Base-by-base conservation (phyloP, 1,284 basidiomycete genomes). In the Pseudozyma pruni region DNA sequence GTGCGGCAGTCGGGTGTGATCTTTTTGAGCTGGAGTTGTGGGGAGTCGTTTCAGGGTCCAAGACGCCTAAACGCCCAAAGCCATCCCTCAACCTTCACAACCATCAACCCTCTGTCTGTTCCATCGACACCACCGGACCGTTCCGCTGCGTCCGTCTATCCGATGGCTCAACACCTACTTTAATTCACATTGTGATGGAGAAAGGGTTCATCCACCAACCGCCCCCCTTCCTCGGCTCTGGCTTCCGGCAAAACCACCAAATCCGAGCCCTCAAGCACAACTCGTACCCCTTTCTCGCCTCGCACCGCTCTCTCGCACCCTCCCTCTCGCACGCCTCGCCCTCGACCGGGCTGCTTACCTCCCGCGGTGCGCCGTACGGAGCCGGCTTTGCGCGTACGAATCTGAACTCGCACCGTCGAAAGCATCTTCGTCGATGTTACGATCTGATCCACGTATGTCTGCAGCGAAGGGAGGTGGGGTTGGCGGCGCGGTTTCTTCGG, bases 201-300 rank as follows among this genome's bases (percentile, higher is more conserved):
- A 19, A 19, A 11, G 29, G 32, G 0, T 41, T 31, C 22, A 11
- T 25, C 17, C 49, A 51, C 45, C 20, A 23, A 5, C 60, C 67
- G 2, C 60, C 67, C 1, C 47, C 60, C 3, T 63, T 70, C 14
- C 40, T 60, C 1, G 60, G 60, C 32, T 20, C 45, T 6, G 43
- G 46, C 0, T 52, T 50, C 11, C 51, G 43, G 2, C 55, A 59
- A 20, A 70, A 70, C 55, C 46, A 52, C 25, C 56, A 59, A 34
- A 70, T 70, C 14, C 55, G 67, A 8, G 3, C 27, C 22, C 43
- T 64, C 20, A 70, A 70, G 40, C 44, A 27, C 43, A 70, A 70
- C 56, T 60, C 56, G 6, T 42, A 49, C 11, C 67, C 56, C 1
- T 38, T 40, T 33, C 48, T 49, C 11, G 7, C 48, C 2, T 44